These are phyloP conservation scores for Lenwebbia sp. DNA, from an alignment of 345 rosid species.

Conservation along the genomic window DNA sequence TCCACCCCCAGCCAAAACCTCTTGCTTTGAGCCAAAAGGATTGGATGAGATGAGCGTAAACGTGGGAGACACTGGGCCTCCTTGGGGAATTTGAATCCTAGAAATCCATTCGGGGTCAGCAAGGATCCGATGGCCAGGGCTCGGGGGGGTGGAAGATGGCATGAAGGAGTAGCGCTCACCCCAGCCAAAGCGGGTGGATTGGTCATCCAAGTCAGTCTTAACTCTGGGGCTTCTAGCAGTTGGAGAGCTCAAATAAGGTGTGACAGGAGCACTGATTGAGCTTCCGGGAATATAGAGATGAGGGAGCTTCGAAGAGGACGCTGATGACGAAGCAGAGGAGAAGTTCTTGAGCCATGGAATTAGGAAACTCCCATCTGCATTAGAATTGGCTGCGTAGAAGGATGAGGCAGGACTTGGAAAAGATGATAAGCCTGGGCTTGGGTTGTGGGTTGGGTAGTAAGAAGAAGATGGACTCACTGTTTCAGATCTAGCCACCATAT, in stretches of 20 bases:
- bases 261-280: slow-evolving; percentile 98
- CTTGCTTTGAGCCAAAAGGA: slow-evolving; percentile 68
- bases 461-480: slow-evolving; percentile 75
- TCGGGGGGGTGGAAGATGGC: slow-evolving; percentile 91
- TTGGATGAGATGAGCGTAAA: slow-evolving; percentile 74
- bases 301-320: slow-evolving; percentile 68
- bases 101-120: slow-evolving; percentile 90
- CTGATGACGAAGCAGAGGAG: slow-evolving; percentile 79
- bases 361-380: slow-evolving; percentile 63
- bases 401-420: slow-evolving; percentile 86
- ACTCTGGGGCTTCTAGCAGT: slow-evolving; percentile 67
- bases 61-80: slow-evolving; percentile 83
- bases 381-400: slow-evolving; percentile 41
- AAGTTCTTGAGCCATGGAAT: slow-evolving; percentile 95
- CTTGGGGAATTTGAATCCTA: slow-evolving; percentile 60
- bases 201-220: slow-evolving; percentile 56
- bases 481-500: slow-evolving; percentile 63
- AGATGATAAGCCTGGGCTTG: slow-evolving; percentile 83
- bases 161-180: slow-evolving; percentile 36
- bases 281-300: slow-evolving; percentile 67
- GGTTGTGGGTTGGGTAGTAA: slow-evolving; percentile 76
- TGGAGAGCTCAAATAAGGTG: slow-evolving; percentile 97
- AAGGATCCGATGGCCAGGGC: slow-evolving; percentile 66
- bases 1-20: slow-evolving; percentile 50
- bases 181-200: slow-evolving; percentile 39